Evolutionary conservation across 2,329 filamentous ascomycete genomes (phyloP), one percentile per base, ranked within the genome.

Genomic region (Neospermospora avenae): DNA sequence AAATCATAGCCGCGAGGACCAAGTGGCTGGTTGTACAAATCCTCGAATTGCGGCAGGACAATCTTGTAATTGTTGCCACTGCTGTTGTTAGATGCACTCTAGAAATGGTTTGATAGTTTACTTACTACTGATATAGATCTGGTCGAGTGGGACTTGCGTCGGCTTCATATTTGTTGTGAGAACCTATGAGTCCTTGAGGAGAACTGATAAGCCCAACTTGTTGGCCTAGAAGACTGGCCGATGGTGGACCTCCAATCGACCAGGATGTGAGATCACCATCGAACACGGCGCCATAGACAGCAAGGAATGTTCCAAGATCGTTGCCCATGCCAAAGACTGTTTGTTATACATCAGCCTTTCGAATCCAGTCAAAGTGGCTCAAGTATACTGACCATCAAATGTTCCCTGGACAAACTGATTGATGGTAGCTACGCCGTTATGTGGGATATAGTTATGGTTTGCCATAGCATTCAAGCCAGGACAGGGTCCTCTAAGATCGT

Each of bases 161-260:
- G 0, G 77, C 73, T 72, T 84, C 82, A 65, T 83, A 80, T 58
- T 79, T 77, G 68, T 83, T 83, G 69, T 85, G 82, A 3, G 77
- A 78, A n/a, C 78, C 78, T 14, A 71, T 71, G 2, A 84, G 74
- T 4, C 80, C 80, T 44, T 76, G 76, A 0, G 79, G 79, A 16
- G 73, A 74, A 2, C 77, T 76, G 67, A 68, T 57, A 13, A 70
- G 52, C 20, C 62, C 64, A 46, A 70, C 16, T 16, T 54, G 52
- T 16, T 52, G 52, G 20, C 53, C 55, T 39, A 67, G 55, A 13
- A 61, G 72, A 14, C 74, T 72, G 52, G 69, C 70, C 25, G 63
- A 63, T 57, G 71, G 72, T 37, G 73, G 70, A n/a, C 79, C 79
- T 11, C 80, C 80, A 42, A 83, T 83, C 1, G 80, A 83, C 70